Evolutionary conservation across 2,329 filamentous ascomycete genomes (phyloP).

Genomic region (Coniochaeta ligniaria): DNA sequence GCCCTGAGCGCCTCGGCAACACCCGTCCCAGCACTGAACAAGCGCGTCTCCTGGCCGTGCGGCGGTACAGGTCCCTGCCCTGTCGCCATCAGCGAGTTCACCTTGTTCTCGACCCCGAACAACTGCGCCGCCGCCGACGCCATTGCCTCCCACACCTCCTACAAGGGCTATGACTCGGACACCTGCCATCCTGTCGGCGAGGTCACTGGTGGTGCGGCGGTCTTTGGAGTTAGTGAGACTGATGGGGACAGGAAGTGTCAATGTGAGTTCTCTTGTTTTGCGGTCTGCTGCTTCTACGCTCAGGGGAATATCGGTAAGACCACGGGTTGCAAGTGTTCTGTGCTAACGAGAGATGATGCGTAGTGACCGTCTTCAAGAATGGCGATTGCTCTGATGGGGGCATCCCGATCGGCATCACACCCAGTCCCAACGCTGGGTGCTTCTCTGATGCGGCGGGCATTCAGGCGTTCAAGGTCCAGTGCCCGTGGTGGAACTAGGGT

Average conservation of each 20-base stretch:
- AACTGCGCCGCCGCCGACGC: not conserved
- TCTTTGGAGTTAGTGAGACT: not conserved
- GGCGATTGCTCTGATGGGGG: not conserved
- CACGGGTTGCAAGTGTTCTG: not conserved
- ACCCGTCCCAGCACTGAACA: not conserved
- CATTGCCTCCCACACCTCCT: not conserved
- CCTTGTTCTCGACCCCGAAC: not conserved
- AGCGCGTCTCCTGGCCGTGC: not conserved
- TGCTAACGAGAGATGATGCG: not conserved
- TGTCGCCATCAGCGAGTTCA: not conserved
- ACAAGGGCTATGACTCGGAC: not conserved
- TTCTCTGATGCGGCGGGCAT: not conserved
- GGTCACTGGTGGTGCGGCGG: not conserved
- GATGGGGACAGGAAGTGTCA: not conserved
- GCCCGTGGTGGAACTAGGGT: not conserved
- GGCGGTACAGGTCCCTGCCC: not conserved
- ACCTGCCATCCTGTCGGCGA: not conserved
- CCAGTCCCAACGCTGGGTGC: not conserved
- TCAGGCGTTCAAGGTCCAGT: not conserved
- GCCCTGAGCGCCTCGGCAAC: not conserved
- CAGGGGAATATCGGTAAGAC: too few relatives aligned
- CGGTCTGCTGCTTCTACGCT: too few relatives aligned
- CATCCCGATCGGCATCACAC: not conserved
- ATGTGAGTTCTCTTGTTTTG: not conserved
- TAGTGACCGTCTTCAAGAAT: not conserved